Evolutionary conservation across 2,329 filamentous ascomycete species (phyloP).

Genomic region (Trichophyton verrucosum): DNA sequence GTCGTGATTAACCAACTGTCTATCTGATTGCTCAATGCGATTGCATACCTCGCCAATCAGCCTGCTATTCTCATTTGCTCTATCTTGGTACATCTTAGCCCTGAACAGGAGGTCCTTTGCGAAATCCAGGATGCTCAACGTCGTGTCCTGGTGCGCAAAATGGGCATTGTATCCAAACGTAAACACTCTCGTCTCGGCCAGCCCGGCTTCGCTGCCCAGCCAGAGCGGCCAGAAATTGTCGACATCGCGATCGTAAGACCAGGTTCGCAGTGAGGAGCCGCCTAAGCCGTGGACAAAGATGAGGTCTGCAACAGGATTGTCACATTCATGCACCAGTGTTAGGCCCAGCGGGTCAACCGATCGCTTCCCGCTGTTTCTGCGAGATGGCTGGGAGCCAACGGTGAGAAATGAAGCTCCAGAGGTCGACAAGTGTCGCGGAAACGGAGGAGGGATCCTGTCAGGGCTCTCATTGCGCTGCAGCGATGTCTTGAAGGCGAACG

Average conservation of each 20-base stretch:
- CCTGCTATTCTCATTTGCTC: neutral
- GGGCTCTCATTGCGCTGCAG: no score
- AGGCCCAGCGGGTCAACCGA: no score
- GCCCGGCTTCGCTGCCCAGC: constrained; percentile 15
- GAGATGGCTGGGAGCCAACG: no score
- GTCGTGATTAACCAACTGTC: no score
- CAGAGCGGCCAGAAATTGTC: constrained; percentile 6
- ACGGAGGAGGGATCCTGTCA: no score
- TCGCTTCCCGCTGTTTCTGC: no score
- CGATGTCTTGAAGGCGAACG: no score
- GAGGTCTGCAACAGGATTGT: constrained; percentile 14
- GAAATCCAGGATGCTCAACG: constrained; percentile 24
- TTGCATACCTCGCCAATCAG: no score
- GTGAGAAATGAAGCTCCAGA: no score
- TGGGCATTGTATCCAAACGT: constrained; percentile 28
- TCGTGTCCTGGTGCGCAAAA: constrained; percentile 6
- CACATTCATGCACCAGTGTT: no score
- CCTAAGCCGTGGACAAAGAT: constrained; percentile 35
- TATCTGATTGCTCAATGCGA: no score
- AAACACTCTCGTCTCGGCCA: constrained; percentile 23
- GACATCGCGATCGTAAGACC: constrained; percentile 21
- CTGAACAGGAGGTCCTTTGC: constrained; percentile 22
- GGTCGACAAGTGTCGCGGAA: no score
- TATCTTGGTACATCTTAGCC: constrained; percentile 1
- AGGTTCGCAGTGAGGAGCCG: constrained; percentile 27